phyloP scores from a whole-genome alignment of 2,329 filamentous ascomycete species.

The Aspergillus sp. region DNA sequence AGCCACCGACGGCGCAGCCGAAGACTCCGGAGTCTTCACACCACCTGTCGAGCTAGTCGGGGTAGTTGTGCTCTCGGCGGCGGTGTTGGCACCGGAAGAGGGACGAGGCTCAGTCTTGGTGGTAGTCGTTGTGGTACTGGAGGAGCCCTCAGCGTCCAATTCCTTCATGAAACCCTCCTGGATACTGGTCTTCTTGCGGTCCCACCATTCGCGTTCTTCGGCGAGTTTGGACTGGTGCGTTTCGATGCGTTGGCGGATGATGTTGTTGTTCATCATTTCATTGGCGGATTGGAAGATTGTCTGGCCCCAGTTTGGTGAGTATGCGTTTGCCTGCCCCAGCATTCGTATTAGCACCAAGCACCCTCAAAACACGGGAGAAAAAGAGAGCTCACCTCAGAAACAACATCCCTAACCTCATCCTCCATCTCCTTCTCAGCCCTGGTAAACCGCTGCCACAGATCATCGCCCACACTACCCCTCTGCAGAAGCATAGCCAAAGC shows the following conservation, averaged over 20 bases:
- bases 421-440: slow-evolving; percentile 97
- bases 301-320: slow-evolving; percentile 82
- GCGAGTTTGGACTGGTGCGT: slow-evolving; percentile 66
- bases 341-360: background rate
- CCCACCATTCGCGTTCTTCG: slow-evolving; percentile 87
- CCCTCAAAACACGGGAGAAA: background rate
- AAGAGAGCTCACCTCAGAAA: slow-evolving; percentile 65
- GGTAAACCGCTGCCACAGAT: slow-evolving; percentile 87
- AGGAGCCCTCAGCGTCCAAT: slow-evolving; percentile 43
- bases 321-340: slow-evolving; percentile 69
- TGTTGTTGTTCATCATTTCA: slow-evolving; percentile 82
- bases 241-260: slow-evolving; percentile 66
- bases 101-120: slow-evolving; percentile 9
- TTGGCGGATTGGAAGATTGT: slow-evolving; percentile 96
- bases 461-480: slow-evolving; percentile 88
- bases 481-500: slow-evolving; percentile 77
- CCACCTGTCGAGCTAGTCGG: slow-evolving; percentile 1
- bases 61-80: slow-evolving; percentile 11
- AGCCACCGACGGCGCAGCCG: slow-evolving; percentile 28
- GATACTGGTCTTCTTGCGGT: slow-evolving; percentile 68
- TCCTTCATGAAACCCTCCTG: slow-evolving; percentile 77
- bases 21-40: slow-evolving; percentile 14
- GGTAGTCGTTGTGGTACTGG: slow-evolving; percentile 4
- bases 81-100: slow-evolving; percentile 3
- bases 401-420: slow-evolving; percentile 88